Base-by-base conservation (phyloP, 2,329 filamentous ascomycete genomes). In the Stagonosporopsis rhizophila region DNA sequence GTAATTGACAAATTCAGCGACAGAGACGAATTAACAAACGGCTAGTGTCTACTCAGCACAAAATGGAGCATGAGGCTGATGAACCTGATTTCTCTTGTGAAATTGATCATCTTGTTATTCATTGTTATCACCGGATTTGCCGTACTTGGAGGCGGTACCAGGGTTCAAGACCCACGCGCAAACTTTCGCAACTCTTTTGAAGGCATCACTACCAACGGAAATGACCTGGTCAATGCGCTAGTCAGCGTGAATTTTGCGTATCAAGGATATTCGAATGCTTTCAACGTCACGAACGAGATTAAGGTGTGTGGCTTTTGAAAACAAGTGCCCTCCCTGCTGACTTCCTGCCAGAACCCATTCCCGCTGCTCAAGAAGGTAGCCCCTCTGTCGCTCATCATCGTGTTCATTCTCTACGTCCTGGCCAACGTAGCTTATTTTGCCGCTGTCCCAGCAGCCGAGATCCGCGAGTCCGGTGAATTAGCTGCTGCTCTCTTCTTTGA, bases 91-190 rank as follows among this genome's bases (percentile, higher is more conserved):
- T 66, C 67, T 8, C 57, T 59, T 2, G 64, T 89, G 34, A 90
- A 90, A 65, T 69, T 89, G 3, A 64, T 84, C 15, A 88, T 86
- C 0, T 75, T 90, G 2, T 59, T 89, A n/a, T 87, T 89, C 54
- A 70, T 74, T 19, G 64, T 66, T 12, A 63, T 70, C 22, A 68
- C 69, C 2, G 71, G 71, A 2, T 68, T 74, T 23, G 70, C 65
- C 2, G 66, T 72, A 6, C 56, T 74, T 15, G 70, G 68, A 7
- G 71, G 71, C 14, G 57, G 63, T 7, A 71, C 69, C 2, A 58
- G 60, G 17, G 63, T 72, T 9, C 49, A 68, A 27, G 61, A 72
- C 37, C 68, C 69, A 2, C 54, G 44, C 5, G 58, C 52, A 14
- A 72, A 72, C 35, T 72, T 73, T 49, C 62, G 56, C 22, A 60